These are phyloP conservation scores for Myochromella boudieri DNA, from an alignment of 768 basidiomycete genomes.

Conservation along the genomic window DNA sequence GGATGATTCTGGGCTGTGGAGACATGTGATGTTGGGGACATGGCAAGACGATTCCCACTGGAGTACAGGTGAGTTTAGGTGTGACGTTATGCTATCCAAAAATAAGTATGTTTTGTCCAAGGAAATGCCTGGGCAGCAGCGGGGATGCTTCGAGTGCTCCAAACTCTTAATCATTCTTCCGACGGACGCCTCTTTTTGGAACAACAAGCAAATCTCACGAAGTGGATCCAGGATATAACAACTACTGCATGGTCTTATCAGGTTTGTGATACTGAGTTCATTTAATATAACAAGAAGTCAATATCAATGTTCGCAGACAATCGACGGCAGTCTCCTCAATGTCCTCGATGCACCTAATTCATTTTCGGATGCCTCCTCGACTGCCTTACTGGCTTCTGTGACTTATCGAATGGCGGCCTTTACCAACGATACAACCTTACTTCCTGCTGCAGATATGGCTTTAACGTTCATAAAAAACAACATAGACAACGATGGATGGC, in stretches of 20 bases:
- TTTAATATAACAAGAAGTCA: background rate
- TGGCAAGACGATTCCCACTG: constrained; percentile 51
- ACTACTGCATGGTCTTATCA: constrained; percentile 41
- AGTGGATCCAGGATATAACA: constrained; percentile 58
- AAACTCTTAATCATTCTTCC: constrained; percentile 49
- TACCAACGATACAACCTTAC: constrained; percentile 32
- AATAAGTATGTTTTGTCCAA: constrained; percentile 15
- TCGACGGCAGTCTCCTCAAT: constrained; percentile 50
- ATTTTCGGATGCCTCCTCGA: constrained; percentile 54
- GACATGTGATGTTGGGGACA: constrained; percentile 50
- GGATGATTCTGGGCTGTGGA: constrained; percentile 52
- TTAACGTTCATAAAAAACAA: constrained; percentile 34
- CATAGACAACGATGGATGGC: constrained; percentile 42
- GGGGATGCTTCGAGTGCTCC: constrained; percentile 60
- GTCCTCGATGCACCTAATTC: constrained; percentile 48
- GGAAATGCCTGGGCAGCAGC: constrained; percentile 71
- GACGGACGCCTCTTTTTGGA: constrained; percentile 32
- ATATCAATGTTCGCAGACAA: constrained; percentile 24
- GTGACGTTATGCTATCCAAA: background rate
- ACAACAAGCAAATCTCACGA: constrained; percentile 43
- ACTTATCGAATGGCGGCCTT: constrained; percentile 54
- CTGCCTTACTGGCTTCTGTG: constrained; percentile 55
- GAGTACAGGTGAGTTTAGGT: constrained; percentile 45
- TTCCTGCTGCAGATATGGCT: constrained; percentile 41
- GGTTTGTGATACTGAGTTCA: constrained; percentile 23